These are phyloP conservation scores for Cryphonectria nitschkei DNA, from an alignment of 2,329 filamentous ascomycete genomes.

Conservation along the genomic window DNA sequence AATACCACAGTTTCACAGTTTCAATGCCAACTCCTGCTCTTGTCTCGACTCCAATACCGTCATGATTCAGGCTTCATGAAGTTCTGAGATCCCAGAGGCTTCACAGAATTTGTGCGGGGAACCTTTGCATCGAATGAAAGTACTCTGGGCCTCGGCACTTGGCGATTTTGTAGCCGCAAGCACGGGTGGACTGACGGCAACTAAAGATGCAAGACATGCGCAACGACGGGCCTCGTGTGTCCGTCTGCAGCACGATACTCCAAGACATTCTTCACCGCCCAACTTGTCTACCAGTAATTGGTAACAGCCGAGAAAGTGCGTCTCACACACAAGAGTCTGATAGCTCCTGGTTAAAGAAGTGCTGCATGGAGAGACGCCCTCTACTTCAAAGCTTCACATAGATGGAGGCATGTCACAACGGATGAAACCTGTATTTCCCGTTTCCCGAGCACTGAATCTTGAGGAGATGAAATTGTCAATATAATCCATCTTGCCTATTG, in stretches of 20 bases:
- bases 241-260: not conserved
- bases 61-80: not conserved
- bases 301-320: slow-evolving; percentile 11
- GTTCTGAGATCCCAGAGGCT: not conserved
- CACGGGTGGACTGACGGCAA: not conserved
- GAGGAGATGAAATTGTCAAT: not conserved
- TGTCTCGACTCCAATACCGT: not conserved
- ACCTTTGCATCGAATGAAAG: not conserved
- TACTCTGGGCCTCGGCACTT: not conserved
- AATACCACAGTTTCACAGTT: not conserved
- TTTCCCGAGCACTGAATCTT: not conserved
- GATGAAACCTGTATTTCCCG: not conserved
- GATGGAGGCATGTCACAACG: not conserved
- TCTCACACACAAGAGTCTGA: not conserved
- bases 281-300: not conserved
- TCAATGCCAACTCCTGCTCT: not conserved
- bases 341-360: slow-evolving; percentile 7
- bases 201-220: not conserved
- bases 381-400: not conserved
- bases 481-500: not conserved
- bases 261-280: not conserved
- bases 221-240: not conserved
- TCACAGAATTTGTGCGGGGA: not conserved
- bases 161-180: not conserved
- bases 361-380: not conserved